A percentile compares a stretch with the other conserved stretches of the same genome.
Conservation (phyloP, 78 protist genomes). For the Bigelowiella natans region DNA sequence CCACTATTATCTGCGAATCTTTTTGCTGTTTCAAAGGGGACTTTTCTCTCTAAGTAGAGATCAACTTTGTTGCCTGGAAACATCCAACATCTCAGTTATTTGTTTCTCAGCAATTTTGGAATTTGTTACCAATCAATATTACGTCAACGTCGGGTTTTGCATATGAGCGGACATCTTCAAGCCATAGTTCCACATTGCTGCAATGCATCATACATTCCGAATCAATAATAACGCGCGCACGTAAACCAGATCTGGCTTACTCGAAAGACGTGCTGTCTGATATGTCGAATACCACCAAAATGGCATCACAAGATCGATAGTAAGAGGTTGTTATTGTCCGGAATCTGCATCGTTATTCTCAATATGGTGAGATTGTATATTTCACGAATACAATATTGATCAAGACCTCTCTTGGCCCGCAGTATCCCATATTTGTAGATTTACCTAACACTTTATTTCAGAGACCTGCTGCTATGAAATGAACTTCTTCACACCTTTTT, state of each 20-base stretch:
- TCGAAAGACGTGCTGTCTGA: slow-evolving; percentile 67
- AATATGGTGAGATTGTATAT: neutral
- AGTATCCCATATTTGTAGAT: neutral
- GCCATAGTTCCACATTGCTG: neutral
- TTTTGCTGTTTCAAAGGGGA: neutral
- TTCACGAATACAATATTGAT: neutral
- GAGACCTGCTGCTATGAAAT: neutral
- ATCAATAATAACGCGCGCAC: no score
- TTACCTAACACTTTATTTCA: neutral
- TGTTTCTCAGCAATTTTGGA: no score
- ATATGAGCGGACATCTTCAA: neutral
- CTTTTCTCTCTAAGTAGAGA: neutral
- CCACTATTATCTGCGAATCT: neutral
- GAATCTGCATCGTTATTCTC: neutral
- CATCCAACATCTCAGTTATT: no score
- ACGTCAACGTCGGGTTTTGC: slow-evolving; percentile 5
- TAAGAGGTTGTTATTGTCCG: slow-evolving; percentile 31
- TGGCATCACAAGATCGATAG: slow-evolving; percentile 98
- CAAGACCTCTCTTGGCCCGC: neutral
- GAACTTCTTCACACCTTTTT: neutral
- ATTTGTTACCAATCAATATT: slow-evolving; percentile 32
- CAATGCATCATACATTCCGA: no score
- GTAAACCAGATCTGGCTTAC: no score
- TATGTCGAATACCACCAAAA: slow-evolving; percentile 84
- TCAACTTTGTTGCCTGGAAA: neutral